Evolutionary conservation across 345 rosid species (phyloP), one percentile per base, ranked within the genome.

Genomic region (Mallotus nudiflorus): DNA sequence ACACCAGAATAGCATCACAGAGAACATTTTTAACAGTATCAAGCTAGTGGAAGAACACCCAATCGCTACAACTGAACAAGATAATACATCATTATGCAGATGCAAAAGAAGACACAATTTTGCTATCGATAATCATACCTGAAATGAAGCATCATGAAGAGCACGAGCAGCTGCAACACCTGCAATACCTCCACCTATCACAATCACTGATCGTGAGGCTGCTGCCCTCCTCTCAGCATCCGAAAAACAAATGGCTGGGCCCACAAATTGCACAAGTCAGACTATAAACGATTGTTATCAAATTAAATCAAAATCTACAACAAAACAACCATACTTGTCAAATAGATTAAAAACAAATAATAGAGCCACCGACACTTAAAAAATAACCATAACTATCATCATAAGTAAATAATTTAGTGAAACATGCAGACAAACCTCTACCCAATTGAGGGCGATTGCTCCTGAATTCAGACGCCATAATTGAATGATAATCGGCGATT

Each of bases 151-250:
- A 72, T 95, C 96, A 52, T 83, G 89, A 62, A 92, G 97, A 42
- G 96, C 81, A 6, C 93, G 92, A 51, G 98, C 99, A 75, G 98
- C 99, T 13, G 99, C 80, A 62, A 95, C 71, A 70, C 99, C 99
- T 45, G 91, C 89, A 65, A 95, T 82, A 60, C 99, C 99, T 72
- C 86, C 87, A 20, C 99, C 99, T 19, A 92, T 85, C 60, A 95
- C 97, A 35, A 95, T 87, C 31, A 90, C 98, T 18, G 98, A 89
- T 0, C 98, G 98, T n/a, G 88, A 85, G 69, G 91, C 75, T 33
- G 79, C 74, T 73, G 84, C 82, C 82, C 76, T 78, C 79, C 77
- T 77, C 63, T 78, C 90, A 53, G 57, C 76, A 82, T 78, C 81
- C 18, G 95, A 76, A 69, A 73, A 85, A 86, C 92, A 85, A 55